Base-by-base conservation (phyloP, 495 filamentous ascomycete genomes). In the Penicillium alfredii region DNA sequence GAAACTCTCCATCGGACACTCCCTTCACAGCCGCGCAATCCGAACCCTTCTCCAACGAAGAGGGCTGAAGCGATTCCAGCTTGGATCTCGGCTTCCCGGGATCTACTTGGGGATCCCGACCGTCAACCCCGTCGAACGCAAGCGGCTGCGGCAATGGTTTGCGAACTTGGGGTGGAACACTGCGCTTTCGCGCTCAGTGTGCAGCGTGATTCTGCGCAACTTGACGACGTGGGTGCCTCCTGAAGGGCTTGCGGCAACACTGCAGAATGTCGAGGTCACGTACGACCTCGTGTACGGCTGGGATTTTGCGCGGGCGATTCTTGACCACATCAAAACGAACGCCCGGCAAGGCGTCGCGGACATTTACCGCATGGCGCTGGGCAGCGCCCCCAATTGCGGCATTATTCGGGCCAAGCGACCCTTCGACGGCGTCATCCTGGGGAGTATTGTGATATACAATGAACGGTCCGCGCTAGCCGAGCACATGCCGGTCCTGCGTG, bases 1-100 rank as follows among this genome's bases (percentile, higher is more conserved):
- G 20, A 90, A 89, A 47, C 72, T 93, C 3, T 89, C 86, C 2
- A 88, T 94, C 37, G 88, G 88, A 2, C 76, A 84, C 34, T 90
- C 84, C 1, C 76, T 94, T 0, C 86, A 92, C 53, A 82, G 83
- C 35, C 75, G 87, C 14, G 87, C 86, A 0, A 78, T 93, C 26
- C 77, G 84, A 10, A 76, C 71, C 9, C 63, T 86, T 9, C 68
- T 92, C 24, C 75, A 80, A 24, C 74, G 75, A 30, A 76, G 78
- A 30, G 81, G 78, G 3, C 69, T 86, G 47, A 82, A 80, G 50
- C 73, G 81, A 22, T 74, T 92, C 25, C 86, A 90, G 45, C 75
- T 94, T 0, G 88, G 88, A 2, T 76, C 81, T 20, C 76, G 81
- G 13, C 75, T 90, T 23, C 85, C 88, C 0, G 81, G 78, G 3